These are phyloP conservation scores for Diaporthe sp. DNA, from an alignment of 2,329 filamentous ascomycete species.

Conservation along the genomic window DNA sequence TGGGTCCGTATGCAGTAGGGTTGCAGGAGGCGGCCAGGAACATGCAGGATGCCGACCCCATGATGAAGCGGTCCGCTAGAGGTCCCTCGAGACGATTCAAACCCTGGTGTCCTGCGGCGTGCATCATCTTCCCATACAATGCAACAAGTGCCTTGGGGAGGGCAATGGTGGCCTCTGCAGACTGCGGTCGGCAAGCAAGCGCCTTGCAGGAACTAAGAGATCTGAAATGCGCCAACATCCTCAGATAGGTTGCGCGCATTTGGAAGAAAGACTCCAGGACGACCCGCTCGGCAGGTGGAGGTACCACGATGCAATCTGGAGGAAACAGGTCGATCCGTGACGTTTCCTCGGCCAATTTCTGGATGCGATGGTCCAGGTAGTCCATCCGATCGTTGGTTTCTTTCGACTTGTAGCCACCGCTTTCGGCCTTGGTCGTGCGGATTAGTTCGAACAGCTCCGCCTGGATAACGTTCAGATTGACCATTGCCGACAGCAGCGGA, in stretches of 20 bases:
- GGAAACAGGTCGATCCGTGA: neutral
- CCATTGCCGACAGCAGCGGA: neutral
- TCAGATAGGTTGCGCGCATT: conserved; percentile 6
- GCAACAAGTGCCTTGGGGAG: conserved; percentile 1
- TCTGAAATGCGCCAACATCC: conserved; percentile 4
- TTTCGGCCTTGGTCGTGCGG: neutral
- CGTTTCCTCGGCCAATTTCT: neutral
- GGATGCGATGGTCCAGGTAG: conserved; percentile 10
- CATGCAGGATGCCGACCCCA: conserved; percentile 3
- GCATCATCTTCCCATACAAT: neutral
- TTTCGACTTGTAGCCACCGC: neutral
- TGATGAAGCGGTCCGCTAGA: neutral
- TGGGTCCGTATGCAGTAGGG: neutral
- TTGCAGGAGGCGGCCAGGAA: neutral
- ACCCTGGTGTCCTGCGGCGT: neutral
- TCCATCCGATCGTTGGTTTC: conserved; percentile 11
- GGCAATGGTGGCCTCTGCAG: neutral
- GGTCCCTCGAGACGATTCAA: neutral
- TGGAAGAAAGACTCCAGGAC: conserved; percentile 4
- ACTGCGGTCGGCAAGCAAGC: neutral
- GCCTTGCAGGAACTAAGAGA: conserved; percentile 14
- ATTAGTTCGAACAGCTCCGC: neutral
- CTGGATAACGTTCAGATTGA: neutral
- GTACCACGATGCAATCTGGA: neutral
- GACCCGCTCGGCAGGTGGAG: neutral